A percentile compares a stretch with the other conserved stretches of the same genome.
Conservation (phyloP, 306 rosid genomes). For the Heteromeles arbutifolia region DNA sequence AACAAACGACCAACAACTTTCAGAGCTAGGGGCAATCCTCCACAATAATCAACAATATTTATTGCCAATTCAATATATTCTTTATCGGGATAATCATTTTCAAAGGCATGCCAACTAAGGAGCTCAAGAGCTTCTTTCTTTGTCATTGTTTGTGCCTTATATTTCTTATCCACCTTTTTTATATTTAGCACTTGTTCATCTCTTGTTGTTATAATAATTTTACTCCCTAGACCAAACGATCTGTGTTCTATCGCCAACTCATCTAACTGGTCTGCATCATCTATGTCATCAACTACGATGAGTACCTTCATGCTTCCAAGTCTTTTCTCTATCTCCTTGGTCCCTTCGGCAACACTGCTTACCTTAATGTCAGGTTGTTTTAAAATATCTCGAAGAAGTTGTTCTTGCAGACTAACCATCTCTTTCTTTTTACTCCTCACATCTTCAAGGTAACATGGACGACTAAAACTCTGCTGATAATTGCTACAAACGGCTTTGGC, state of each 20-base stretch:
- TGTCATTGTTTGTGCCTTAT: too few relatives aligned
- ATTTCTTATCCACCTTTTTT: background rate
- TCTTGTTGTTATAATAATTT: background rate
- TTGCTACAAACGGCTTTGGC: background rate
- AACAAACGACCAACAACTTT: conserved; percentile 32
- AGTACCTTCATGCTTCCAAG: conserved; percentile 1
- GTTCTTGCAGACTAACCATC: too few relatives aligned
- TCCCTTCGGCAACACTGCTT: background rate
- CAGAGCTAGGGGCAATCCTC: conserved; percentile 40
- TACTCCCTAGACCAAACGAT: conserved; percentile 16
- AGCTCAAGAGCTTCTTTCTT: too few relatives aligned
- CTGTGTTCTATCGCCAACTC: background rate
- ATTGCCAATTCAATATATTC: too few relatives aligned
- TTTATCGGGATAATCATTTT: too few relatives aligned
- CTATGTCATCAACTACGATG: conserved; percentile 9
- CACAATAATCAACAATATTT: conserved; percentile 2
- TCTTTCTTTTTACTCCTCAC: background rate
- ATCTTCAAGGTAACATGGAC: background rate
- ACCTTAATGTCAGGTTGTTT: background rate
- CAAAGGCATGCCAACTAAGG: too few relatives aligned
- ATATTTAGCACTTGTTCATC: background rate
- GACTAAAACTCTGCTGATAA: background rate
- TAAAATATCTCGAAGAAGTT: background rate
- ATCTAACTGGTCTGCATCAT: background rate
- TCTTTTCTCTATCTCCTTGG: background rate